These are phyloP conservation scores for Apiospora saccharicola DNA, from an alignment of 2,329 filamentous ascomycete species.

Conservation along the genomic window DNA sequence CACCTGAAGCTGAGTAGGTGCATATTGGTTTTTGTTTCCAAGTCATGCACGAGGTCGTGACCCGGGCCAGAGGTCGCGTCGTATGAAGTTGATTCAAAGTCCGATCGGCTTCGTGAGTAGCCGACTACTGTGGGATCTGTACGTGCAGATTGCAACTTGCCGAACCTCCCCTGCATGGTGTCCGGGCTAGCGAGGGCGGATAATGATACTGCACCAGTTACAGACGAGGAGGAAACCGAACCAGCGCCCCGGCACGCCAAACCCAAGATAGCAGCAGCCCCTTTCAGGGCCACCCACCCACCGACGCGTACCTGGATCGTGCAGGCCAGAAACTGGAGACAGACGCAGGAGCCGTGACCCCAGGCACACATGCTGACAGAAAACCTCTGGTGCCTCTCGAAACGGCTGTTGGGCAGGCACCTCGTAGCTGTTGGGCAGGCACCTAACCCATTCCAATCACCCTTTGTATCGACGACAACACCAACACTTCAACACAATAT, in stretches of 20 bases:
- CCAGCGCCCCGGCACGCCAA: constrained; percentile 16
- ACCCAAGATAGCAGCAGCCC: constrained; percentile 15
- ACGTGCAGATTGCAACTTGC: neutral
- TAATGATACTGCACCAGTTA: constrained; percentile 27
- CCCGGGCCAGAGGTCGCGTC: constrained; percentile 2
- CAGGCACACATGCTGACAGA: constrained; percentile 13
- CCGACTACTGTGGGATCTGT: constrained; percentile 1
- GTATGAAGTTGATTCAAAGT: constrained; percentile 13
- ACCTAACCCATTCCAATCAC: neutral
- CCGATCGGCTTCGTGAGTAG: neutral
- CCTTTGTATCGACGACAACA: no score
- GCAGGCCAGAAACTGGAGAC: constrained; percentile 16
- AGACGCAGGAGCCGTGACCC: neutral
- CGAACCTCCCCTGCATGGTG: neutral
- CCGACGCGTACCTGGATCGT: constrained; percentile 11
- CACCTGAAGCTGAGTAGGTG: constrained; percentile 27
- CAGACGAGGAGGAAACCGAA: constrained; percentile 17
- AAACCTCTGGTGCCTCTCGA: constrained; percentile 19
- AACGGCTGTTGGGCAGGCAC: no score
- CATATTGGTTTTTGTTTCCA: constrained; percentile 20
- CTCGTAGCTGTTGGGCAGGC: no score
- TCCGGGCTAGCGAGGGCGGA: constrained; percentile 7
- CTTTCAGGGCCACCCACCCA: neutral
- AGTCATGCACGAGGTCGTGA: neutral
- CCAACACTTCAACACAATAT: no score